phyloP scores from a whole-genome alignment of 2,329 filamentous ascomycete genomes.

The Colletotrichum tropicale region DNA sequence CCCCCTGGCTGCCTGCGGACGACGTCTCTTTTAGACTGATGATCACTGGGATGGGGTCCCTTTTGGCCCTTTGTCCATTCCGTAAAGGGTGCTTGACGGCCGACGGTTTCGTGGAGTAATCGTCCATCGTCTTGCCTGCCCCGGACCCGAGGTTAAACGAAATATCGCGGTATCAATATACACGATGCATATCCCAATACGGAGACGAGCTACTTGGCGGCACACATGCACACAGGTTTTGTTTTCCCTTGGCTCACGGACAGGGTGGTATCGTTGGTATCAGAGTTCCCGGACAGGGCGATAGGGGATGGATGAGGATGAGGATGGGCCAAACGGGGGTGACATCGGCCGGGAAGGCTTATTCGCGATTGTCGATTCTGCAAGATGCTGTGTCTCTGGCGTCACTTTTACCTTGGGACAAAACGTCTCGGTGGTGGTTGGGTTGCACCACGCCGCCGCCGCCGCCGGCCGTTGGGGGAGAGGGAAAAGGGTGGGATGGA shows the following conservation, averaged over 20 bases:
- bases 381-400: conserved; percentile 20
- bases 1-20: not conserved
- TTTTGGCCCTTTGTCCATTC: not conserved
- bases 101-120: not conserved
- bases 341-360: conserved; percentile 2
- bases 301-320: not conserved
- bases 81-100: not conserved
- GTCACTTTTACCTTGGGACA: not conserved
- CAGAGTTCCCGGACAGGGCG: not conserved
- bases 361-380: conserved; percentile 4
- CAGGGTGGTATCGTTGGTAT: not conserved
- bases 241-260: not conserved
- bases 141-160: not conserved
- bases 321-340: not conserved
- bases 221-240: not conserved
- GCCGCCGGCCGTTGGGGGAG: not conserved
- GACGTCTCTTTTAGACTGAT: not conserved
- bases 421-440: not conserved
- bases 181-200: not conserved
- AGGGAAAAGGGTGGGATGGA: not conserved
- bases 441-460: not conserved
- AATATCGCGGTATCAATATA: not conserved
- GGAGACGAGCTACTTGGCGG: not conserved
- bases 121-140: not conserved
- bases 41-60: not conserved